A percentile compares a stretch with the other conserved stretches of the same genome.
Evolutionary conservation across 768 basidiomycete species (phyloP).

Genomic region (Gymnopilus junonius): DNA sequence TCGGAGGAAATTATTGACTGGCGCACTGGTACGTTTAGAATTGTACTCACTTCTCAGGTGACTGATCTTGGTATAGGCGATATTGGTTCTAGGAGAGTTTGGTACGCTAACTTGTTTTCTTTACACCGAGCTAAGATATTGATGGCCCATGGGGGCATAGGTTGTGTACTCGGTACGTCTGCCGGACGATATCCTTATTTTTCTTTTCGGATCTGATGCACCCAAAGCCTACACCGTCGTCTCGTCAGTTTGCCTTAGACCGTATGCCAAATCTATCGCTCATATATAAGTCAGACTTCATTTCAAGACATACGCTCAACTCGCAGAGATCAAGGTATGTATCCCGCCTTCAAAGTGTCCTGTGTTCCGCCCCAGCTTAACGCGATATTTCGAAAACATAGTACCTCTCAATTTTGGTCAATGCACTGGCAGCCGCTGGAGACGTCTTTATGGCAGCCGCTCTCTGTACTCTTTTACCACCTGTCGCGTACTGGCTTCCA

Average conservation of each 20-base stretch:
- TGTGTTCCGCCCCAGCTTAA: neutral
- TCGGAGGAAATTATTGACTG: slow-evolving; percentile 24
- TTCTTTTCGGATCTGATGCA: neutral
- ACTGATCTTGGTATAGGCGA: slow-evolving; percentile 3
- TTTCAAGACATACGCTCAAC: slow-evolving; percentile 38
- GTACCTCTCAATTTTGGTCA: slow-evolving; percentile 45
- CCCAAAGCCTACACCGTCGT: slow-evolving; percentile 37
- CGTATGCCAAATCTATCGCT: neutral
- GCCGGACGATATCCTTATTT: neutral
- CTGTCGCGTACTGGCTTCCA: slow-evolving; percentile 50
- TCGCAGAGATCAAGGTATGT: slow-evolving; percentile 37
- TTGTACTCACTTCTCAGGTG: neutral
- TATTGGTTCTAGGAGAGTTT: slow-evolving; percentile 30
- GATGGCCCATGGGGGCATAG: slow-evolving; percentile 7
- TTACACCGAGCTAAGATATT: neutral
- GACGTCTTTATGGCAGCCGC: slow-evolving; percentile 48
- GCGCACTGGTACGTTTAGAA: slow-evolving; percentile 17
- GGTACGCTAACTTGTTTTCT: slow-evolving; percentile 15
- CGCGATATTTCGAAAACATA: slow-evolving; percentile 12
- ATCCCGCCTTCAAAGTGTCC: neutral
- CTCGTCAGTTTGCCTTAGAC: slow-evolving; percentile 33
- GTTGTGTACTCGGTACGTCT: slow-evolving; percentile 25
- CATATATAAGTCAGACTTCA: slow-evolving; percentile 24
- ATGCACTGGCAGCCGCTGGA: slow-evolving; percentile 44
- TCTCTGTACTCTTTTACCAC: slow-evolving; percentile 42